phyloP scores from a whole-genome alignment of 768 basidiomycete species.

The Leccinum variicolor region DNA sequence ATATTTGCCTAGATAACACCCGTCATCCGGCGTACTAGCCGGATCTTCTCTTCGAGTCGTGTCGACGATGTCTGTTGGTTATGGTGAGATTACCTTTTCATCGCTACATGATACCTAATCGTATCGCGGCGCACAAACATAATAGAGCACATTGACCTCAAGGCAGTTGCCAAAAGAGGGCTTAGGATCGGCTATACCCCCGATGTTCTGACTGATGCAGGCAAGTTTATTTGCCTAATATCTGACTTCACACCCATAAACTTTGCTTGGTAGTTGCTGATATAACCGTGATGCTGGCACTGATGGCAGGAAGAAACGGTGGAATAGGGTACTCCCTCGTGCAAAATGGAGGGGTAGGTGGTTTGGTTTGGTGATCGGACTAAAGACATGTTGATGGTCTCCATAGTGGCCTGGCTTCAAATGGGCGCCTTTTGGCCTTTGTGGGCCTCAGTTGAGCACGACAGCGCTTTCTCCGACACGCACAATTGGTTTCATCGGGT shows the following conservation, averaged over 20 bases:
- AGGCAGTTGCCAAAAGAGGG: slow-evolving; percentile 52
- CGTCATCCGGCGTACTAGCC: slow-evolving; percentile 39
- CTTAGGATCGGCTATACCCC: slow-evolving; percentile 89
- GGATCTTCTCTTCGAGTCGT: slow-evolving; percentile 75
- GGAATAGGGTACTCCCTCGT: slow-evolving; percentile 63
- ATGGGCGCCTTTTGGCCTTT: slow-evolving; percentile 84
- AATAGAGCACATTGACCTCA: slow-evolving; percentile 80
- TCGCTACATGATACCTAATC: not conserved
- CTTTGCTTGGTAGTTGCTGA: slow-evolving; percentile 76
- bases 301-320: slow-evolving; percentile 90
- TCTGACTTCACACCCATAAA: not conserved
- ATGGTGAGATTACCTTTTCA: slow-evolving; percentile 45
- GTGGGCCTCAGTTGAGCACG: slow-evolving; percentile 76
- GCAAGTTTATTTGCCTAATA: slow-evolving; percentile 33
- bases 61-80: slow-evolving; percentile 92
- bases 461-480: slow-evolving; percentile 46
- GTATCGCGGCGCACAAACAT: not conserved
- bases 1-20: not conserved
- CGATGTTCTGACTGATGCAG: slow-evolving; percentile 89
- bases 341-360: slow-evolving; percentile 60
- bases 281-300: slow-evolving; percentile 79
- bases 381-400: not conserved
- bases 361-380: not conserved
- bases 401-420: slow-evolving; percentile 71
- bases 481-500: slow-evolving; percentile 89